A percentile compares a stretch with the other conserved stretches of the same genome.
Evolutionary conservation across 768 basidiomycete species (phyloP).

Genomic region (Hypholoma sublateritium): DNA sequence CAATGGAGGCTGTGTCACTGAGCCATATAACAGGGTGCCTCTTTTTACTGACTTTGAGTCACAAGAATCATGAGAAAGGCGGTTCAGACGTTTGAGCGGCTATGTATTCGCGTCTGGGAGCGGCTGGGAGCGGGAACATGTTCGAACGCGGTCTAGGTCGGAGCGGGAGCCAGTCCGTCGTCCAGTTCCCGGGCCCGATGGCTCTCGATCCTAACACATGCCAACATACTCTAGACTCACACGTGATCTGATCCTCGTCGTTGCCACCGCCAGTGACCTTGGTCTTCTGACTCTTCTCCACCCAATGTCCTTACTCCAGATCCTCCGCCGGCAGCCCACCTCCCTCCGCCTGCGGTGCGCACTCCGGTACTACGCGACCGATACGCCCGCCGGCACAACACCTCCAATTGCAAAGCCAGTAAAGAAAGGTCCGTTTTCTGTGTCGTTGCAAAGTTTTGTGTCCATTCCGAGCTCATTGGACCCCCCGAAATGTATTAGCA

Average conservation of each 20-base stretch:
- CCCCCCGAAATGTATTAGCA: not conserved
- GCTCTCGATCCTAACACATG: too few species aligned
- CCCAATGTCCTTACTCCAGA: conserved; percentile 1
- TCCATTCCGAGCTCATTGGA: not conserved
- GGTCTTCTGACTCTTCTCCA: not conserved
- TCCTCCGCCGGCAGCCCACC: not conserved
- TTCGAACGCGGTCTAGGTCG: too few species aligned
- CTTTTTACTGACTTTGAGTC: too few species aligned
- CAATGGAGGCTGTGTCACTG: too few species aligned
- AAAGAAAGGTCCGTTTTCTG: not conserved
- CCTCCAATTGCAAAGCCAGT: not conserved
- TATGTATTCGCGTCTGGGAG: too few species aligned
- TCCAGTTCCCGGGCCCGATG: too few species aligned
- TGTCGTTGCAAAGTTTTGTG: not conserved
- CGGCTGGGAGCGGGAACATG: too few species aligned
- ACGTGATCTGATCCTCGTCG: not conserved
- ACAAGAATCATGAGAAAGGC: too few species aligned
- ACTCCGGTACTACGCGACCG: not conserved
- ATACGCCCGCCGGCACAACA: not conserved
- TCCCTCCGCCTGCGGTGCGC: not conserved
- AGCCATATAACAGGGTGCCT: too few species aligned
- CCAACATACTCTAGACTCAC: not conserved
- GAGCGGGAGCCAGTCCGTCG: too few species aligned
- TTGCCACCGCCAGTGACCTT: not conserved
- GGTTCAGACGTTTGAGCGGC: too few species aligned